phyloP scores from a whole-genome alignment of 495 filamentous ascomycete genomes.

The Aspergillus avenaceus region DNA sequence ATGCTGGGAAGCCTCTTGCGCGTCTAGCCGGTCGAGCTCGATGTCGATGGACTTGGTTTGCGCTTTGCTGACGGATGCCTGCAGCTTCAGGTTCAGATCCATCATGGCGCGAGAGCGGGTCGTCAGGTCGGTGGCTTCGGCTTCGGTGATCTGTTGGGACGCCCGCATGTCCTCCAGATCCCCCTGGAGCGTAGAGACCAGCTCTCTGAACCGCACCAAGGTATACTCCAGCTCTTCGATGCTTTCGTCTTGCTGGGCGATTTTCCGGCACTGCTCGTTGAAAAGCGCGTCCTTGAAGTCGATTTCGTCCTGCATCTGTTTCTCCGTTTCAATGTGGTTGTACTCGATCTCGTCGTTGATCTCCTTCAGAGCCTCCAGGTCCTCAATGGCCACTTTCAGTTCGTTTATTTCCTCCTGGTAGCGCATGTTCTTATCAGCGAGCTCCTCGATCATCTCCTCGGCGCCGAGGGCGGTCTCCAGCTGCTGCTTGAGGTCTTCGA shows the following conservation, averaged over 20 bases:
- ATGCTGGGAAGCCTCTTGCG: constrained; percentile 84
- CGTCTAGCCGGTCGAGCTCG: constrained; percentile 81
- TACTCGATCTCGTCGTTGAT: constrained; percentile 91
- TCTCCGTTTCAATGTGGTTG: constrained; percentile 87
- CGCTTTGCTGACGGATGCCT: constrained; percentile 80
- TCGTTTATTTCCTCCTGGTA: constrained; percentile 81
- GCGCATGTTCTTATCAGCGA: constrained; percentile 78
- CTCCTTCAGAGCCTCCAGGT: constrained; percentile 82
- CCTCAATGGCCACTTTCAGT: constrained; percentile 72
- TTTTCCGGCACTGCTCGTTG: constrained; percentile 65
- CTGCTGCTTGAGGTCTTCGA: constrained; percentile 86
- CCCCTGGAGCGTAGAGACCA: constrained; percentile 79
- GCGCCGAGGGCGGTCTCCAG: constrained; percentile 81
- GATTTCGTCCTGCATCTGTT: constrained; percentile 90
- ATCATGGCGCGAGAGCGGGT: constrained; percentile 87
- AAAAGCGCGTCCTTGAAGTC: constrained; percentile 77
- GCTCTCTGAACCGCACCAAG: constrained; percentile 77
- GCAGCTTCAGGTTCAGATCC: constrained; percentile 92
- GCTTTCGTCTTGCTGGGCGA: constrained; percentile 60
- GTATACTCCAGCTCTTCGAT: constrained; percentile 90
- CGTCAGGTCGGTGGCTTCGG: constrained; percentile 81
- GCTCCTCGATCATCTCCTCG: constrained; percentile 89
- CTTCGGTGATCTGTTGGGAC: constrained; percentile 86
- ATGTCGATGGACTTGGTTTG: constrained; percentile 92
- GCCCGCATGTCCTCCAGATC: constrained; percentile 90